These are phyloP conservation scores for Pseudodiploospora longispora DNA, from an alignment of 2,329 filamentous ascomycete genomes.

Conservation along the genomic window DNA sequence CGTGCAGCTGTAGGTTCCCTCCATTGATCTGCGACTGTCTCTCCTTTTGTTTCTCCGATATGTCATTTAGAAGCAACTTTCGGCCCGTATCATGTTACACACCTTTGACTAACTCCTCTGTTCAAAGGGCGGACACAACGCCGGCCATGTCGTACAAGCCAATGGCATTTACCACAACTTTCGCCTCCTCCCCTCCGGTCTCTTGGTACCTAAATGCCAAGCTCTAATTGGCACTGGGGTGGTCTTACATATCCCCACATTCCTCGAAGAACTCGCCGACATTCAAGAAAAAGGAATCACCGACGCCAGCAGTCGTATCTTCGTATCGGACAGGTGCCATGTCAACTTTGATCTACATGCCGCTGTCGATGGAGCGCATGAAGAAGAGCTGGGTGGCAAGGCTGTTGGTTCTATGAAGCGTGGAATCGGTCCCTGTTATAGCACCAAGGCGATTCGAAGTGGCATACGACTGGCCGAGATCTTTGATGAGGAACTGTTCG, in stretches of 20 bases:
- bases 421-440: constrained; percentile 14
- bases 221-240: no score
- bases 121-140: not conserved
- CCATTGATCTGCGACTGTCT: no score
- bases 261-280: no score
- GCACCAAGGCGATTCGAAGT: constrained; percentile 34
- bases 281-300: not conserved
- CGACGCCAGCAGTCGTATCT: constrained; percentile 40
- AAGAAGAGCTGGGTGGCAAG: constrained; percentile 20
- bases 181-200: not conserved
- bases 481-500: constrained; percentile 59
- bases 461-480: constrained; percentile 61
- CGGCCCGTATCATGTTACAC: no score
- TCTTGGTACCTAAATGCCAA: no score
- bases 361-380: constrained; percentile 62
- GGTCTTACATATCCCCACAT: no score
- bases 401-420: constrained; percentile 15
- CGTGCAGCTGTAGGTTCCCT: no score
- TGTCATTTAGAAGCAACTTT: no score
- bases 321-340: constrained; percentile 56
- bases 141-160: not conserved
- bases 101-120: no score
- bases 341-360: constrained; percentile 59
- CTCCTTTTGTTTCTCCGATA: no score
- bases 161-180: not conserved